Conservation (phyloP, 768 basidiomycete genomes). For the Suillus clintonianus region DNA sequence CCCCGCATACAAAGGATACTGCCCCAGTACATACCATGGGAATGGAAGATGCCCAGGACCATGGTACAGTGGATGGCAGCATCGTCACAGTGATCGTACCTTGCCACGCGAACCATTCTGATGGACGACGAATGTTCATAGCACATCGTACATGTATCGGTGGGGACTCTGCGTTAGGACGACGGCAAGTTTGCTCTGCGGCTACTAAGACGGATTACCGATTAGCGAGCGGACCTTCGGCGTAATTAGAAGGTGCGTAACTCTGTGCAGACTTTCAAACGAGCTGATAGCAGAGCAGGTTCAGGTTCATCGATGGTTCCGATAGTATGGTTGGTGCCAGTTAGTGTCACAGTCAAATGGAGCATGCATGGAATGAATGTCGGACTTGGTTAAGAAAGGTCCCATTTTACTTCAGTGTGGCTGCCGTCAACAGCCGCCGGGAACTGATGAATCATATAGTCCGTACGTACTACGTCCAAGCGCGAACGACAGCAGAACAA, state of each 20-base stretch:
- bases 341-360: background rate
- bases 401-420: slow-evolving; percentile 1
- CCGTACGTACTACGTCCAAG: background rate
- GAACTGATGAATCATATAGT: background rate
- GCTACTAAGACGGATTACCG: background rate
- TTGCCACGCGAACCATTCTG: background rate
- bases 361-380: background rate
- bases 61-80: slow-evolving; percentile 29
- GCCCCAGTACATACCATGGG: slow-evolving; percentile 53
- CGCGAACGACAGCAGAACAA: too few species aligned
- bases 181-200: background rate
- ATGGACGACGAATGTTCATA: background rate
- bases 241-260: slow-evolving; percentile 2
- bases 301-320: background rate
- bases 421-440: slow-evolving; percentile 4
- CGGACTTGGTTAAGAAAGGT: slow-evolving; percentile 1
- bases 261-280: background rate
- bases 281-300: background rate
- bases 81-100: slow-evolving; percentile 21
- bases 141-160: background rate
- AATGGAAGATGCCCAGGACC: slow-evolving; percentile 54
- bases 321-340: slow-evolving; percentile 1
- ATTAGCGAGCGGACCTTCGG: background rate
- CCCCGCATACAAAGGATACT: slow-evolving; percentile 30
- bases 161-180: background rate